Conservation (phyloP, 768 basidiomycete species). For the Baorangia bicolor region DNA sequence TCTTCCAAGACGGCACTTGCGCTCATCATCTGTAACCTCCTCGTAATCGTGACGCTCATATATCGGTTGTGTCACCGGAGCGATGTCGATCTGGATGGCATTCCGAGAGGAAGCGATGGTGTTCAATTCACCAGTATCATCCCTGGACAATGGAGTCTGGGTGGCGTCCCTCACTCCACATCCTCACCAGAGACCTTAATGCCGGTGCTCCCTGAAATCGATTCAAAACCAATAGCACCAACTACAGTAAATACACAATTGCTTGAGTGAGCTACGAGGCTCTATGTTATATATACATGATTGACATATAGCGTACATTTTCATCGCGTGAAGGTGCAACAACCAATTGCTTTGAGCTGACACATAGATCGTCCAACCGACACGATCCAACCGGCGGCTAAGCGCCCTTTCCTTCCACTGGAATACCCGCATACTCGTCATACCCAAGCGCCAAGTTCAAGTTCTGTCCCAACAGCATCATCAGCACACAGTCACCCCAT, state of each 20-base stretch:
- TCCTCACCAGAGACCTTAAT: too few species aligned
- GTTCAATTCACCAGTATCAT: not conserved
- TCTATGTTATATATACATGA: not conserved
- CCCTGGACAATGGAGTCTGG: not conserved
- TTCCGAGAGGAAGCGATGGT: not conserved
- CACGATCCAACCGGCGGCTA: not conserved
- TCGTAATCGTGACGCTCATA: slow-evolving; percentile 5
- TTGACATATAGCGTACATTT: not conserved
- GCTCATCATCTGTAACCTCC: slow-evolving; percentile 10
- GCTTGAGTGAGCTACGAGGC: not conserved
- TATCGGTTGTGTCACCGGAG: slow-evolving; percentile 6
- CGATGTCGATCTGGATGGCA: not conserved
- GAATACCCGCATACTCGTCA: slow-evolving; percentile 82
- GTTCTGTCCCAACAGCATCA: slow-evolving; percentile 50
- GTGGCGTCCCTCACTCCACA: not conserved
- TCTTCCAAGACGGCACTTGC: slow-evolving; percentile 13
- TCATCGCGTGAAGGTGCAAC: not conserved
- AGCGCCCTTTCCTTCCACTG: slow-evolving; percentile 25
- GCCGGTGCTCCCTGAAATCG: too few species aligned
- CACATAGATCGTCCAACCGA: not conserved
- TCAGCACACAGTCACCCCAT: not conserved
- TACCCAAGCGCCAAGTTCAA: slow-evolving; percentile 87
- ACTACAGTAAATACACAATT: not conserved
- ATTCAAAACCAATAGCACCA: not conserved
- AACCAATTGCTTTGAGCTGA: not conserved